Conservation (phyloP, 306 rosid species). For the Acacia melanoxylon region DNA sequence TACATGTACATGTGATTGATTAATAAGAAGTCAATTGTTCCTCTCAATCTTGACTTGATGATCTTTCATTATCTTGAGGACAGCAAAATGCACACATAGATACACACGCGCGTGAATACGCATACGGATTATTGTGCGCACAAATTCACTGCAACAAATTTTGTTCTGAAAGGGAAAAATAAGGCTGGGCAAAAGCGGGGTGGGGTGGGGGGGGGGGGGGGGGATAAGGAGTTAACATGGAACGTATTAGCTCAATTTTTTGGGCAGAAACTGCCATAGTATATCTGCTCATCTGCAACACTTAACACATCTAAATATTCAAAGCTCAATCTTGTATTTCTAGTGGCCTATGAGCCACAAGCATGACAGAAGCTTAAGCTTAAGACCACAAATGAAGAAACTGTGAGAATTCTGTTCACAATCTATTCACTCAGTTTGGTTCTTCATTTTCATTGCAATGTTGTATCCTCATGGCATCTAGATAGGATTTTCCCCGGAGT, state of each 20-base stretch:
- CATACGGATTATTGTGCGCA: not conserved
- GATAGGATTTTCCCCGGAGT: slow-evolving; percentile 40
- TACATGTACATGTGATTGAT: slow-evolving; percentile 40
- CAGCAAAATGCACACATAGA: not conserved
- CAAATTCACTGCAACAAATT: not conserved
- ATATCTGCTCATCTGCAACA: not conserved
- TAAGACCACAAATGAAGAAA: not conserved
- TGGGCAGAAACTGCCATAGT: not conserved
- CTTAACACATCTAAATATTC: not conserved
- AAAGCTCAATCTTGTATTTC: not conserved
- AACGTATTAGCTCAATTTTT: not conserved
- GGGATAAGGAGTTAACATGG: not conserved
- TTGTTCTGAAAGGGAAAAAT: not conserved
- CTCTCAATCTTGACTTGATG: not conserved
- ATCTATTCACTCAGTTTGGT: not conserved
- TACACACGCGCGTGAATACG: not conserved
- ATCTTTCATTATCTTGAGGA: not conserved
- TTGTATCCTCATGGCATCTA: slow-evolving; percentile 36
- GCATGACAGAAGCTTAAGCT: not conserved
- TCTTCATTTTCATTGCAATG: not conserved
- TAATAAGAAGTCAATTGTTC: slow-evolving; percentile 30
- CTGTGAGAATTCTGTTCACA: not conserved
- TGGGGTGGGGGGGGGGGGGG: too few relatives aligned
- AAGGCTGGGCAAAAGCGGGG: not conserved
- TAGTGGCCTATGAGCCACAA: not conserved